Evolutionary conservation across 139 green algal genomes (phyloP).

Genomic region (Chlorella sp.): DNA sequence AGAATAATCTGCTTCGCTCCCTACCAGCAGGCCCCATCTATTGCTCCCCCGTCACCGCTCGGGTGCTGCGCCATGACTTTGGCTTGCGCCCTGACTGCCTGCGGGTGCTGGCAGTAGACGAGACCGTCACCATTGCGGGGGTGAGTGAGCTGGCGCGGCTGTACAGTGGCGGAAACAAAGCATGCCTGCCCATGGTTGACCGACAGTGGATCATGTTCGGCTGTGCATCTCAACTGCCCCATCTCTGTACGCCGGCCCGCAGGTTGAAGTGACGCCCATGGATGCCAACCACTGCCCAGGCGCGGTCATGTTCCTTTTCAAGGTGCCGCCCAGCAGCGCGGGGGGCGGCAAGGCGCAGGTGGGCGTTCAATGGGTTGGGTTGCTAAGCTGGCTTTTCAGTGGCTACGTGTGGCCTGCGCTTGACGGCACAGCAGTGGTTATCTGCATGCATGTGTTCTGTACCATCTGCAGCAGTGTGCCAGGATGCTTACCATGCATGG

Average conservation of each 20-base stretch:
- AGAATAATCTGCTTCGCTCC: background rate
- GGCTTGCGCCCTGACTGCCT: constrained; percentile 46
- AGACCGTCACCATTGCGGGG: constrained; percentile 47
- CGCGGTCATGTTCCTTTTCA: constrained; percentile 78
- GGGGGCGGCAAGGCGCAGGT: background rate
- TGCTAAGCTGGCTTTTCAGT: no score
- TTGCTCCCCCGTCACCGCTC: constrained; percentile 63
- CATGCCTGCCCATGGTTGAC: no score
- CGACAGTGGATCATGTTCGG: no score
- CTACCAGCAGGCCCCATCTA: constrained; percentile 59
- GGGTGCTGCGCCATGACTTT: constrained; percentile 63
- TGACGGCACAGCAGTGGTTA: no score
- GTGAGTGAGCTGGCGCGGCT: background rate
- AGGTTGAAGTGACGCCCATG: constrained; percentile 65
- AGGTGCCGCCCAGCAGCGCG: constrained; percentile 41
- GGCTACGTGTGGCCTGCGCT: no score
- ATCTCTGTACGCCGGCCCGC: no score
- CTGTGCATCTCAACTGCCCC: no score
- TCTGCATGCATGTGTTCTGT: no score
- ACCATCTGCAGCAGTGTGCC: no score
- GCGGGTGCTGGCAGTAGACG: constrained; percentile 46
- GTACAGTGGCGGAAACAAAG: no score
- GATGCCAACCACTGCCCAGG: constrained; percentile 88
- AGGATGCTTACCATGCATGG: no score
- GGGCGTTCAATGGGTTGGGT: no score